Percentiles rank a stretch among this genome's conserved stretches.
phyloP scores from a whole-genome alignment of 352 stramenopile species.

The Blastocystis sp. region DNA sequence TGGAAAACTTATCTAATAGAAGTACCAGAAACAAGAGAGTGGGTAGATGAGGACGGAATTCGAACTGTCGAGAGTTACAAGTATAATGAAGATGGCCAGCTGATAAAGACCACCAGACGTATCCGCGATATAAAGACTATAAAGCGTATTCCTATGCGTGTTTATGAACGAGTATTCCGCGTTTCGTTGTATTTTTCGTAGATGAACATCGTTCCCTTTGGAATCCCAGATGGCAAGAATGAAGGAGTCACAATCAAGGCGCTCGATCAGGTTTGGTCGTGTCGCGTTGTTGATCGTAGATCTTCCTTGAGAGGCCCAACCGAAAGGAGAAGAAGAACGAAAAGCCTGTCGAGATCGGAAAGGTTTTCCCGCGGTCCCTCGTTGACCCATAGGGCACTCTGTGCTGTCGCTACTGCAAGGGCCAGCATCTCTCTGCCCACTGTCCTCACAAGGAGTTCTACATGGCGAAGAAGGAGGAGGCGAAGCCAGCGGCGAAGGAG shows the following conservation, averaged over 20 bases:
- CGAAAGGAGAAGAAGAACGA: conserved; percentile 6
- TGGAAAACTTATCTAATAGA: not conserved
- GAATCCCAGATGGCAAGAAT: not conserved
- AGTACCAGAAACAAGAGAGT: not conserved
- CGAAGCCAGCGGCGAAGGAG: not conserved
- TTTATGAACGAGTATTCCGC: conserved; percentile 8
- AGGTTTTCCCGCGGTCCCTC: not conserved
- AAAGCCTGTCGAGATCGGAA: not conserved
- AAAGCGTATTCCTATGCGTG: not conserved
- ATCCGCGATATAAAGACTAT: not conserved
- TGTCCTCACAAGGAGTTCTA: conserved; percentile 23
- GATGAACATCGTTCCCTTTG: conserved; percentile 26
- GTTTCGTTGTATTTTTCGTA: not conserved
- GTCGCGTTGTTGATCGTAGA: not conserved
- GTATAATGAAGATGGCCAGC: not conserved
- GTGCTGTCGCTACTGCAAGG: conserved; percentile 25
- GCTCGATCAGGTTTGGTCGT: not conserved
- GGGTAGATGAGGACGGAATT: conserved; percentile 49
- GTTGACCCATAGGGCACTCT: not conserved
- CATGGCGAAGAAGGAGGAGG: not conserved
- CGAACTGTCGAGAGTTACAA: conserved; percentile 25
- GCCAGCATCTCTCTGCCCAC: not conserved
- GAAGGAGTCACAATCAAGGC: conserved; percentile 13
- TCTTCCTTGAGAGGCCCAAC: conserved; percentile 1
- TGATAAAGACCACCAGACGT: not conserved